Evolutionary conservation across 1,284 basidiomycete species (phyloP), one percentile per base, ranked within the genome.

Genomic region (Pseudozyma sp.): DNA sequence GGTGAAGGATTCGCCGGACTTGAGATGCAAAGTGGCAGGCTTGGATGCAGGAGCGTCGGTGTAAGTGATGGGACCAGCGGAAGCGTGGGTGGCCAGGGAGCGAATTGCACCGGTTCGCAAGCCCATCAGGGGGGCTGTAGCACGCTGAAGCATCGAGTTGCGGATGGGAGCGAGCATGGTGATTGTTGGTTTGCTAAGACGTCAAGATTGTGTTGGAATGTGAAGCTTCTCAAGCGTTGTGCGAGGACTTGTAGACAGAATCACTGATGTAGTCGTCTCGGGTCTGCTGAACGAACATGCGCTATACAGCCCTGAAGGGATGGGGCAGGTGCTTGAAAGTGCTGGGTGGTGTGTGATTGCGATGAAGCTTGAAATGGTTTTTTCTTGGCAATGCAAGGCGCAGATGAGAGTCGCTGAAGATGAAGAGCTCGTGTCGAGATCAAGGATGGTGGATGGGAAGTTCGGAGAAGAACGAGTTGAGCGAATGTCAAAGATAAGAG

Each of bases 11-110:
- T 99, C 91, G 43, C 96, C 96, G 7, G 93, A 91, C 87, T 97
- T 96, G 65, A 99, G 89, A 86, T 97, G 94, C 19, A 99, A 88
- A 1, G 91, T 89, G 7, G 96, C 97, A 19, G 94, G 94, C 67
- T 80, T 73, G 29, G 80, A 71, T 4, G 71, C 69, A 7, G 81
- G 81, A 43, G 81, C 78, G 35, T 72, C 53, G 11, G 82, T 80
- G 35, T 62, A 69, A 13, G 80, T 83, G 55, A 82, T 72, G 42
- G 78, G 63, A 31, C 57, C 66, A 13, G 17, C 9, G n/a, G 34
- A 14, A n/a, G 59, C 73, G 63, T 63, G 62, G 16, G 59, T 71
- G 24, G 63, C 68, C 24, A 63, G 58, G 37, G 46, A 57, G 47
- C 69, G 68, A 33, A 55, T 17, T 40, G 58, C 54, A 14, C 57